Evolutionary conservation across 2,329 filamentous ascomycete genomes (phyloP).

Genomic region (Aspergillus sp.): DNA sequence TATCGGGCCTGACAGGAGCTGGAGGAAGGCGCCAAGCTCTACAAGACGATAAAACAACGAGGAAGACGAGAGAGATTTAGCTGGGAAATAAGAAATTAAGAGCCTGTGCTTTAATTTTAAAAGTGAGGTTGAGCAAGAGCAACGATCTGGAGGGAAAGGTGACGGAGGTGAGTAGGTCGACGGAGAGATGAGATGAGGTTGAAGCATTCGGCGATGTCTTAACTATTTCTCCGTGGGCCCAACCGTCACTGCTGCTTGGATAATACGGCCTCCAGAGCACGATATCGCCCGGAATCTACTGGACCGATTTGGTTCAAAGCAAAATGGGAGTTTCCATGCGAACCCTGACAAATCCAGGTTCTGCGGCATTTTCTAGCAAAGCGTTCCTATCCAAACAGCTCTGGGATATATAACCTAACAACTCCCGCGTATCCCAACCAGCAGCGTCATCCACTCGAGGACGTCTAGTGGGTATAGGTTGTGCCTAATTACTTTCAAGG

Average conservation of each 20-base stretch:
- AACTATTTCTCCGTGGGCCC: conserved; percentile 16
- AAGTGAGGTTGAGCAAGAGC: neutral
- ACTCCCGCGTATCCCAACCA: neutral
- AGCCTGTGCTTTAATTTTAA: neutral
- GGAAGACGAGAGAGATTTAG: neutral
- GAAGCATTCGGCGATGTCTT: conserved; percentile 12
- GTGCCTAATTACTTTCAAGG: too few species aligned
- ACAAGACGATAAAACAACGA: conserved; percentile 3
- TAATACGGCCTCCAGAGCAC: neutral
- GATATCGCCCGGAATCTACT: neutral
- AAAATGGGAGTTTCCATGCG: neutral
- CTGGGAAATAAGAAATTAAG: neutral
- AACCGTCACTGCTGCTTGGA: conserved; percentile 5
- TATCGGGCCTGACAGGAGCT: conserved; percentile 17
- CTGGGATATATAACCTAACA: neutral
- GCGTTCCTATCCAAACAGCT: neutral
- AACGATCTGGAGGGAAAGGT: neutral
- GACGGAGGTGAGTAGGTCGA: neutral
- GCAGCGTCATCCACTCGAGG: neutral
- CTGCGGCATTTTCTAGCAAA: neutral
- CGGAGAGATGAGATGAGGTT: conserved; percentile 4
- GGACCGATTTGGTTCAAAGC: neutral
- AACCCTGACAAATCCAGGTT: neutral
- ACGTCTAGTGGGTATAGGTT: too few species aligned
- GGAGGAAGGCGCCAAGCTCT: conserved; percentile 14